Percentiles rank a stretch among this genome's conserved stretches.
Evolutionary conservation across 75 land plant genomes (phyloP).

Genomic region (Selaginella tamariscina): DNA sequence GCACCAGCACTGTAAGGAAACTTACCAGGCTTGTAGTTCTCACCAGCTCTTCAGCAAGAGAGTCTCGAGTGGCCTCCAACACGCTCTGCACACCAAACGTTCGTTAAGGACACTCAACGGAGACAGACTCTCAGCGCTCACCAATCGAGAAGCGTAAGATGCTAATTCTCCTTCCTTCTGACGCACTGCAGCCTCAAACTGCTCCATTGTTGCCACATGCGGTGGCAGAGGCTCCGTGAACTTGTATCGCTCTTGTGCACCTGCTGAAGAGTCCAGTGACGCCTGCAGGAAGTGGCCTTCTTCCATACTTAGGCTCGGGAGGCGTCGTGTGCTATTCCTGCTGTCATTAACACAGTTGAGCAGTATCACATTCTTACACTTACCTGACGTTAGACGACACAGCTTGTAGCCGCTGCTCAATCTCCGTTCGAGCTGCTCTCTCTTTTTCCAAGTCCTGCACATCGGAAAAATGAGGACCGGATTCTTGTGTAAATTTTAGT

Average conservation of each 20-base stretch:
- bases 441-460: constrained; percentile 74
- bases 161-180: constrained; percentile 96
- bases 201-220: constrained; percentile 38
- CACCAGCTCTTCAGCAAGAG: constrained; percentile 91
- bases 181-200: constrained; percentile 47
- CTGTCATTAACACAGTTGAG: neutral
- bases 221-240: constrained; percentile 14
- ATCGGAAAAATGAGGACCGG: too few relatives aligned
- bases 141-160: constrained; percentile 87
- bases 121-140: constrained; percentile 18
- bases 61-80: constrained; percentile 83
- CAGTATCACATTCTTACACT: neutral
- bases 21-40: constrained; percentile 74
- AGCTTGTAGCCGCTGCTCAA: constrained; percentile 35
- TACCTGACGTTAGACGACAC: neutral
- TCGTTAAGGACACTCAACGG: too few relatives aligned
- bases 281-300: constrained; percentile 81
- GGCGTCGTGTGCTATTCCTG: too few relatives aligned
- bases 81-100: constrained; percentile 52
- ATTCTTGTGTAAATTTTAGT: too few relatives aligned
- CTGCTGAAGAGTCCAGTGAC: constrained; percentile 76
- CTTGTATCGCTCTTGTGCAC: too few relatives aligned
- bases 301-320: too few relatives aligned
- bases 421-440: constrained; percentile 45
- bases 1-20: neutral